Evolutionary conservation across 2,329 filamentous ascomycete genomes (phyloP).

Genomic region (Myriosclerotinia duriaeana): DNA sequence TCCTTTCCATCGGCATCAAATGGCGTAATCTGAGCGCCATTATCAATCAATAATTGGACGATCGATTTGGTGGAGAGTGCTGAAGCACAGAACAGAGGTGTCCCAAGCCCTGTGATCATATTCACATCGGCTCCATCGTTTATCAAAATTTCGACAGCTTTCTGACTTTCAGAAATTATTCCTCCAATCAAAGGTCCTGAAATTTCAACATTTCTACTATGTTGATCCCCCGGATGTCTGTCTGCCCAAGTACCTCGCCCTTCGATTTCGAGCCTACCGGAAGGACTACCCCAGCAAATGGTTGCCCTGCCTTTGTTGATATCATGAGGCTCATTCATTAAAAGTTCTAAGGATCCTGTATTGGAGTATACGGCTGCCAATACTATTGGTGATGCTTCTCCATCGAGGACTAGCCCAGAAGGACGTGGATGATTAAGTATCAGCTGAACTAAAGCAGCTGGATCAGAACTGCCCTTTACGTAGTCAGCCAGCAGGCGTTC

Average conservation of each 20-base stretch:
- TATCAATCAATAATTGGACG: background rate
- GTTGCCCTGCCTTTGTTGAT: background rate
- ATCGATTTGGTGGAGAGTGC: background rate
- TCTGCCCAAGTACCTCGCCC: too few relatives aligned
- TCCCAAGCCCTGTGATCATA: background rate
- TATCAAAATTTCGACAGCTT: background rate
- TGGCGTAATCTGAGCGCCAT: background rate
- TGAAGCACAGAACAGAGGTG: background rate
- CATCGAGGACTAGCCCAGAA: background rate
- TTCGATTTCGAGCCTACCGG: too few relatives aligned
- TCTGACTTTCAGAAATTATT: background rate
- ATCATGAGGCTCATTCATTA: background rate
- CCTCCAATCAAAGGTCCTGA: background rate
- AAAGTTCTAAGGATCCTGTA: background rate
- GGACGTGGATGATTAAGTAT: background rate
- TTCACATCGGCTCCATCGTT: background rate
- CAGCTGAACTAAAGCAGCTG: background rate
- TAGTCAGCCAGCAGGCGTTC: background rate
- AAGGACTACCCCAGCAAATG: accelerated
- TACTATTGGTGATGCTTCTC: background rate
- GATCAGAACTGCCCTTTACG: accelerated
- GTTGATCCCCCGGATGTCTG: too few relatives aligned
- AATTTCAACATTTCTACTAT: background rate
- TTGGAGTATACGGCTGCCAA: background rate
- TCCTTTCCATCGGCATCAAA: background rate